Percentiles rank a stretch among this genome's conserved stretches.
Conservation (phyloP, 1,284 basidiomycete species). For the Irpex rosettiformis region DNA sequence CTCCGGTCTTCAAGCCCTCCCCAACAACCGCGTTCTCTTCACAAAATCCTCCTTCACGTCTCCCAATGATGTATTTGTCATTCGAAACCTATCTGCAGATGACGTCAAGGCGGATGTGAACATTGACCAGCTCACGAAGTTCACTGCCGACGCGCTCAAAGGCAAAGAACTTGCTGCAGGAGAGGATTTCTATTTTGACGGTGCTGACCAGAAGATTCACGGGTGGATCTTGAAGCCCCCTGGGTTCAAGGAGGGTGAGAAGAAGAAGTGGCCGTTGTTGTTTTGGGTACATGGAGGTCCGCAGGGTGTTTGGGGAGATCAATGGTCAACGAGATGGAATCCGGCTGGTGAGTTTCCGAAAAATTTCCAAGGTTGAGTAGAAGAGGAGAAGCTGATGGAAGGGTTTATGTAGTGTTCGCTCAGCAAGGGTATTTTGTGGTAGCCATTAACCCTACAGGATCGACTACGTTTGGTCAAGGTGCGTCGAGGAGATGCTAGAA, state of each 20-base stretch:
- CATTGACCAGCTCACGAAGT: conserved; percentile 53
- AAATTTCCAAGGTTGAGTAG: background rate
- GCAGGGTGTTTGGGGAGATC: conserved; percentile 78
- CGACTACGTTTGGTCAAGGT: conserved; percentile 86
- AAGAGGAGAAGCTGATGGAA: background rate
- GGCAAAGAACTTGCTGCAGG: conserved; percentile 55
- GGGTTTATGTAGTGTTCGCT: conserved; percentile 53
- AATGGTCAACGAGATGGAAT: conserved; percentile 89
- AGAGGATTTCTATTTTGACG: conserved; percentile 85
- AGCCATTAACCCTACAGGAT: conserved; percentile 86
- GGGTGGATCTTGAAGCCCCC: conserved; percentile 81
- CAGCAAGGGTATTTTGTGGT: conserved; percentile 85
- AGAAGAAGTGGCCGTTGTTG: conserved; percentile 73
- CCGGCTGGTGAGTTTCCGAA: conserved; percentile 53
- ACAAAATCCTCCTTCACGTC: conserved; percentile 65
- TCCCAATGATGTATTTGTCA: conserved; percentile 72
- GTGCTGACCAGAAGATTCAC: conserved; percentile 72
- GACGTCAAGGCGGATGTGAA: conserved; percentile 28
- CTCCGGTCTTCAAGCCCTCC: conserved; percentile 57
- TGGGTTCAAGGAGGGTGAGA: conserved; percentile 62
- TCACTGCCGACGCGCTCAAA: conserved; percentile 56
- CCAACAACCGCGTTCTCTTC: conserved; percentile 60
- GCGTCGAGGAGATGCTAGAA: conserved; percentile 7
- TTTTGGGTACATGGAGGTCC: conserved; percentile 81
- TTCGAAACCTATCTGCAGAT: conserved; percentile 40